Conservation (phyloP, 805 yeast species). For the Myxozyma geophila region DNA sequence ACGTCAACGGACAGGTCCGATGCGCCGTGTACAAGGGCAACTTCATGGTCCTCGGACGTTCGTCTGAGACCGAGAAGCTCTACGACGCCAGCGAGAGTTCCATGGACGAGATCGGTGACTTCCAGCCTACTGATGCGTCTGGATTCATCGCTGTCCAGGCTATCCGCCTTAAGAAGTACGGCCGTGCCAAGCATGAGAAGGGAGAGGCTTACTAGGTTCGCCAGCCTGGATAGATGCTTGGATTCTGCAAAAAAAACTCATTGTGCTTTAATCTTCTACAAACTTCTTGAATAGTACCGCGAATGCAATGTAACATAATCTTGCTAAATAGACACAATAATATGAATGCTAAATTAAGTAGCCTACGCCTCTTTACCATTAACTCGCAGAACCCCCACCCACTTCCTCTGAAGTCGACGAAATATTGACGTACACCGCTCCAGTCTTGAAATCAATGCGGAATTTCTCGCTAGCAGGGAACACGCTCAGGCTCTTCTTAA, state of each 20-base stretch:
- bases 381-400: not conserved
- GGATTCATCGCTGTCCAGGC: conserved; percentile 99
- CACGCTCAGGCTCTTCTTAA: conserved; percentile 64
- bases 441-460: conserved; percentile 34
- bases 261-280: too few relatives aligned
- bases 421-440: conserved; percentile 30
- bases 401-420: conserved; percentile 12
- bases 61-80: conserved; percentile 90
- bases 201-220: conserved; percentile 52
- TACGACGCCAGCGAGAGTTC: conserved; percentile 98
- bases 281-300: not conserved
- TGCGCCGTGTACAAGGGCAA: conserved; percentile 92
- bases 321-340: not conserved
- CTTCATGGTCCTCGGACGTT: conserved; percentile 85
- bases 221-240: too few relatives aligned
- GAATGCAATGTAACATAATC: not conserved
- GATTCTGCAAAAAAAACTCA: too few relatives aligned
- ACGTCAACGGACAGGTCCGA: conserved; percentile 97
- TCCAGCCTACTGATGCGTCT: conserved; percentile 93
- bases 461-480: conserved; percentile 49
- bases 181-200: conserved; percentile 88
- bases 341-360: too few relatives aligned
- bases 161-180: conserved; percentile 97
- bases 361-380: not conserved
- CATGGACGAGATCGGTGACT: conserved; percentile 98